Conservation (phyloP, 257 asterid genomes). For the Pogostemon cablin region DNA sequence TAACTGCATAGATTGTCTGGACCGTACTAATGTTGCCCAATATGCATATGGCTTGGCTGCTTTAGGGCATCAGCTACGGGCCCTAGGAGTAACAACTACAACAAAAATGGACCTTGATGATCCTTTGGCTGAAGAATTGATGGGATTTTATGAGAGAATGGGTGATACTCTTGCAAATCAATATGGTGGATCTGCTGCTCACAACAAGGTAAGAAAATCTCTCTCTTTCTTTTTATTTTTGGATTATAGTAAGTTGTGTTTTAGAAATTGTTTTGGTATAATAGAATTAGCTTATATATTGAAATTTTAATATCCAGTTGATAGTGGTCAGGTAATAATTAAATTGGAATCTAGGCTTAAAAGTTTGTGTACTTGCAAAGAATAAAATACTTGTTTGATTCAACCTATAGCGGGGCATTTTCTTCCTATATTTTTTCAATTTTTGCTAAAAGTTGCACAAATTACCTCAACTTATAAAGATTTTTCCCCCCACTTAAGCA, state of each 20-base stretch:
- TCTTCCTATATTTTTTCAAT: background rate
- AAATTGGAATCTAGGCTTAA: background rate
- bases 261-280: constrained; percentile 24
- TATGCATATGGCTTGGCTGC: constrained; percentile 97
- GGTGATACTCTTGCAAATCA: constrained; percentile 99
- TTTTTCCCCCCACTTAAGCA: background rate
- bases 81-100: constrained; percentile 66
- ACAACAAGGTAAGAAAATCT: constrained; percentile 75
- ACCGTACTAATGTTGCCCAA: constrained; percentile 98
- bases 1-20: constrained; percentile 97
- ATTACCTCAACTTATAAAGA: constrained; percentile 16
- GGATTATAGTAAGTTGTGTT: background rate
- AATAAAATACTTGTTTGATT: constrained; percentile 7
- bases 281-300: constrained; percentile 20
- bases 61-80: constrained; percentile 82
- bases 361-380: constrained; percentile 6
- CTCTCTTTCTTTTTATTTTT: constrained; percentile 8
- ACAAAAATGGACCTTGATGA: constrained; percentile 84
- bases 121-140: constrained; percentile 92
- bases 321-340: constrained; percentile 6
- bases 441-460: background rate
- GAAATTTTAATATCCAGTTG: constrained; percentile 23
- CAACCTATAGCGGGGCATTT: constrained; percentile 6
- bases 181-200: constrained; percentile 99
- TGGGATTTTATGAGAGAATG: constrained; percentile 94